Conservation (phyloP, 352 stramenopile species). For the Blastocystis sp. region DNA sequence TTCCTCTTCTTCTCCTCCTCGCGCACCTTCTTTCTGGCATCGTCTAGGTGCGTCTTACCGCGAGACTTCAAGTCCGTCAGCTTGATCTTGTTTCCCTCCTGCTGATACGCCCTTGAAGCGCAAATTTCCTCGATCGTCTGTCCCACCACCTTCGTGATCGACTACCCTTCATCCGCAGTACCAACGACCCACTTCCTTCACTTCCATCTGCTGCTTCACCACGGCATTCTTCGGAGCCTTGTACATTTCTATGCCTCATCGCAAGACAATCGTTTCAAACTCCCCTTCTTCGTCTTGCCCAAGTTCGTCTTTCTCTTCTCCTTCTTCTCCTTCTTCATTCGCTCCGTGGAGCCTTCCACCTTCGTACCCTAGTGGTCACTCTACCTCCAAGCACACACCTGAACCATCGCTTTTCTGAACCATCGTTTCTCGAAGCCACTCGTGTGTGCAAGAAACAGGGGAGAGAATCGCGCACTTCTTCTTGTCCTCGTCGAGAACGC, state of each 20-base stretch:
- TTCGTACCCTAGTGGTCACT: slow-evolving; percentile 24
- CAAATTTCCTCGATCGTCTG: slow-evolving; percentile 63
- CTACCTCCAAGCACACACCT: slow-evolving; percentile 14
- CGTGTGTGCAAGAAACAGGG: slow-evolving; percentile 17
- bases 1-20: slow-evolving; percentile 69
- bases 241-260: slow-evolving; percentile 38
- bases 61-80: slow-evolving; percentile 54
- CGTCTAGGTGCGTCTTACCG: slow-evolving; percentile 53
- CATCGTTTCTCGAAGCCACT: too few relatives aligned
- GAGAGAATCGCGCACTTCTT: slow-evolving; percentile 37
- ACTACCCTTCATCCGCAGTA: not conserved
- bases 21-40: slow-evolving; percentile 54
- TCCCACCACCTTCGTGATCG: slow-evolving; percentile 65
- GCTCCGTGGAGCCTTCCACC: slow-evolving; percentile 41
- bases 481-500: slow-evolving; percentile 20
- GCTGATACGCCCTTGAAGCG: slow-evolving; percentile 59
- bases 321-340: slow-evolving; percentile 58
- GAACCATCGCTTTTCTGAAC: slow-evolving; percentile 8
- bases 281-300: slow-evolving; percentile 38
- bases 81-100: slow-evolving; percentile 69
- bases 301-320: slow-evolving; percentile 2
- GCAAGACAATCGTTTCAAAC: not conserved
- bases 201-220: slow-evolving; percentile 44
- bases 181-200: not conserved
- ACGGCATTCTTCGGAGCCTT: slow-evolving; percentile 55